Evolutionary conservation across 345 rosid genomes (phyloP).

Genomic region (Murraya koenigii): DNA sequence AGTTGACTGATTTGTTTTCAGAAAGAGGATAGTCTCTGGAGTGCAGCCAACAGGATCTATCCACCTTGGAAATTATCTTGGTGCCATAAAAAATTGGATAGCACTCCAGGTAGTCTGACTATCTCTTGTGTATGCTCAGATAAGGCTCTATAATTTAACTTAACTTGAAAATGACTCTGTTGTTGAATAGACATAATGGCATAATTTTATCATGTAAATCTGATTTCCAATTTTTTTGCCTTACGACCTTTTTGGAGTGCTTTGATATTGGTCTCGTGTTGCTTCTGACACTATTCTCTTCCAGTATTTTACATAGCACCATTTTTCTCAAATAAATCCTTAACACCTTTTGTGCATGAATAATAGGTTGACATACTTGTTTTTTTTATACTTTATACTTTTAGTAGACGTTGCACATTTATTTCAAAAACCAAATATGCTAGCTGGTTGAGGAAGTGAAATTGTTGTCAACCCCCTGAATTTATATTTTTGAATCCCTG

Average conservation of each 20-base stretch:
- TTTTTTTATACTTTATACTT: neutral
- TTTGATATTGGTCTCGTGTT: neutral
- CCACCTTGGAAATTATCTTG: slow-evolving; percentile 92
- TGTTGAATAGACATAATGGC: neutral
- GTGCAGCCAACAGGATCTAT: slow-evolving; percentile 92
- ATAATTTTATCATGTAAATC: neutral
- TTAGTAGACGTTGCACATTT: neutral
- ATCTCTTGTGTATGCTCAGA: neutral
- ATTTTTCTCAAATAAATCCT: neutral
- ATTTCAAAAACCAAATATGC: neutral
- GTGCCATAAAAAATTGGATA: slow-evolving; percentile 87
- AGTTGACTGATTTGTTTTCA: slow-evolving; percentile 14
- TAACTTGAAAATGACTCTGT: neutral
- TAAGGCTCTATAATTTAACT: neutral
- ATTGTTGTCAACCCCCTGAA: neutral
- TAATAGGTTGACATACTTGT: neutral
- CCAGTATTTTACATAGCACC: neutral
- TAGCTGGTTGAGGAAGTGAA: too few relatives aligned
- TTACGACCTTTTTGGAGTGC: neutral
- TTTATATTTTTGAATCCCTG: neutral
- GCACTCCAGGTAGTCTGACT: slow-evolving; percentile 59
- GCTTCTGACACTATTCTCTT: neutral
- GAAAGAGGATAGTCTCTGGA: slow-evolving; percentile 90
- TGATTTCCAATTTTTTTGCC: neutral
- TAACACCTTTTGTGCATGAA: neutral